Evolutionary conservation across 2,329 filamentous ascomycete species (phyloP).

Genomic region (Fusarium xyrophilum): DNA sequence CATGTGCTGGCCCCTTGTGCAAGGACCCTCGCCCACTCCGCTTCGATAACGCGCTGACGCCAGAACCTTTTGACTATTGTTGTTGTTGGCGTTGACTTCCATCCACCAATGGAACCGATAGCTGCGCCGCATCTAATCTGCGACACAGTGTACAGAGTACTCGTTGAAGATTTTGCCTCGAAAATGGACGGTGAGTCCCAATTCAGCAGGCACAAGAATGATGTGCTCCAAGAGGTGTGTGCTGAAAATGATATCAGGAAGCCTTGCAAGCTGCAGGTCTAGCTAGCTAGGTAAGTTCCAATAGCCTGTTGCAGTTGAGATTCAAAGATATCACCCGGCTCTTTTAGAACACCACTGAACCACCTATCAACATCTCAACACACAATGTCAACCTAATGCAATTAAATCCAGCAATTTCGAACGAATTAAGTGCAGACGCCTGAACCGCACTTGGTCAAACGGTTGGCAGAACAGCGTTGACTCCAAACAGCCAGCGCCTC

Average conservation of each 20-base stretch:
- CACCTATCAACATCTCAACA: slow-evolving; percentile 1
- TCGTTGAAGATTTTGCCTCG: slow-evolving; percentile 1
- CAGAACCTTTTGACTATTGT: neutral
- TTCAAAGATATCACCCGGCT: neutral
- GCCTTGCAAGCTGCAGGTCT: neutral
- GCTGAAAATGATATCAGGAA: neutral
- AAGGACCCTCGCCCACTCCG: slow-evolving; percentile 24
- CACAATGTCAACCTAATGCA: neutral
- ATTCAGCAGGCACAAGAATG: slow-evolving; percentile 11
- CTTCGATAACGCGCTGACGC: slow-evolving; percentile 21
- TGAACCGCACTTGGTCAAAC: slow-evolving; percentile 22
- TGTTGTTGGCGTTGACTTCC: neutral
- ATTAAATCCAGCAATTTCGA: slow-evolving; percentile 4
- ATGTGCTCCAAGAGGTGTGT: slow-evolving; percentile 13
- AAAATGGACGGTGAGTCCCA: slow-evolving; percentile 8
- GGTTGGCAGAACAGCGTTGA: slow-evolving; percentile 2
- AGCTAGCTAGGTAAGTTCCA: neutral
- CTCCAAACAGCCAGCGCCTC: slow-evolving; percentile 10
- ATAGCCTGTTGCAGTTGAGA: neutral
- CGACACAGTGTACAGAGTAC: neutral
- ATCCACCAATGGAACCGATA: slow-evolving; percentile 23
- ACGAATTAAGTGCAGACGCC: slow-evolving; percentile 26
- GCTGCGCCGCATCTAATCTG: slow-evolving; percentile 27
- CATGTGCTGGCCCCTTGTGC: slow-evolving; percentile 22
- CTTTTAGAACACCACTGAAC: neutral